Conservation (phyloP, 768 basidiomycete genomes). For the Ephemerocybe angulata region DNA sequence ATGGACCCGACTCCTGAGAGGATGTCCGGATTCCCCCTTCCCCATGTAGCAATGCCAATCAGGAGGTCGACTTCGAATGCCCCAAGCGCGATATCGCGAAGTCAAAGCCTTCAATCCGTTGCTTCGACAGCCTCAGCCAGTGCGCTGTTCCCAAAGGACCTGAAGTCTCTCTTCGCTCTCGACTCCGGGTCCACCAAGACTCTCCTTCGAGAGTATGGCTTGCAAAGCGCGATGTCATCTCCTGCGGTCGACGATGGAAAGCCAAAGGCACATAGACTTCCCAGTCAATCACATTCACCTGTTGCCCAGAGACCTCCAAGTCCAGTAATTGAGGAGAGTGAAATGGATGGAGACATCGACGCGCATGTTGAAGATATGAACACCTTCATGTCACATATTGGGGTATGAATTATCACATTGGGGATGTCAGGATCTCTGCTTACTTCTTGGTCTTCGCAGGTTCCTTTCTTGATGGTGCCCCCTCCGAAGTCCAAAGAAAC, state of each 20-base stretch:
- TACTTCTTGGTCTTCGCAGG: constrained; percentile 20
- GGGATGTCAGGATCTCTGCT: constrained; percentile 1
- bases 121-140: constrained; percentile 18
- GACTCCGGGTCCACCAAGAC: constrained; percentile 36
- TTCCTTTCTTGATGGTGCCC: constrained; percentile 41
- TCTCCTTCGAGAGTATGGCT: constrained; percentile 43
- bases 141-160: constrained; percentile 28
- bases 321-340: constrained; percentile 9
- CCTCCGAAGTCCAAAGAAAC: constrained; percentile 29
- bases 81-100: constrained; percentile 8
- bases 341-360: constrained; percentile 18
- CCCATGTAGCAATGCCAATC: constrained; percentile 28
- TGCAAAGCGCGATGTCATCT: constrained; percentile 29
- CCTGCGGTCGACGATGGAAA: constrained; percentile 21
- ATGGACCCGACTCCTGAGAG: constrained; percentile 16
- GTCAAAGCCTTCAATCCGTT: constrained; percentile 2
- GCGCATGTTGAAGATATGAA: constrained; percentile 37
- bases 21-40: constrained; percentile 26
- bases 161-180: constrained; percentile 43
- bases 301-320: constrained; percentile 7
- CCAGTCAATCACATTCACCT: constrained; percentile 2
- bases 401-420: constrained; percentile 30
- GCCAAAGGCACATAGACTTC: constrained; percentile 8
- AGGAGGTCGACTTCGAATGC: constrained; percentile 12
- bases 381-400: constrained; percentile 46